phyloP scores from a whole-genome alignment of 257 asterid genomes.

The Linderniella brevidens region DNA sequence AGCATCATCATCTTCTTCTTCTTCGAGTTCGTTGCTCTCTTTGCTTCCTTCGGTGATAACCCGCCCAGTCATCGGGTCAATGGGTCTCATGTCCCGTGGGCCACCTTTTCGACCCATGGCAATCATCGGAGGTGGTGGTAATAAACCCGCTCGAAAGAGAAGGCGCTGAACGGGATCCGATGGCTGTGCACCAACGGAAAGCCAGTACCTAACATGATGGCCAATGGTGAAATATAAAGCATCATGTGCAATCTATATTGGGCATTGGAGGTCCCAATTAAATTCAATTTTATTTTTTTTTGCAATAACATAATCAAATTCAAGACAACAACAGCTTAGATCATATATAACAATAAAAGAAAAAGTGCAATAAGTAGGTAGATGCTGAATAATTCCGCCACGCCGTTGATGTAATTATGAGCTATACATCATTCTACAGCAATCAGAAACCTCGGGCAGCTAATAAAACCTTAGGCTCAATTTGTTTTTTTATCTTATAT shows the following conservation, averaged over 20 bases:
- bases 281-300: background rate
- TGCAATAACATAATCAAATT: background rate
- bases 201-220: slow-evolving; percentile 89
- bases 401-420: too few species aligned
- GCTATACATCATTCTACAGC: too few species aligned
- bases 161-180: slow-evolving; percentile 82
- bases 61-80: slow-evolving; percentile 80
- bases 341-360: too few species aligned
- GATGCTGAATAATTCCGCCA: too few species aligned
- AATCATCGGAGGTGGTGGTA: slow-evolving; percentile 86
- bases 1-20: slow-evolving; percentile 5
- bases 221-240: too few species aligned
- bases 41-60: slow-evolving; percentile 13
- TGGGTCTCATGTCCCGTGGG: slow-evolving; percentile 53
- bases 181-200: slow-evolving; percentile 94
- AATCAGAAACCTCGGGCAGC: too few species aligned
- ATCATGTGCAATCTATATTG: too few species aligned
- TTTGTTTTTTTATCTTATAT: too few species aligned
- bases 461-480: too few species aligned
- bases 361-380: too few species aligned
- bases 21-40: slow-evolving; percentile 3
- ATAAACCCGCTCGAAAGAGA: slow-evolving; percentile 70
- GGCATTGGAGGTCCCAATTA: slow-evolving; percentile 7
- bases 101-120: slow-evolving; percentile 96
- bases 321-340: too few species aligned